These are phyloP conservation scores for Handroanthus guayacan DNA, from an alignment of 257 asterid genomes.

Conservation along the genomic window DNA sequence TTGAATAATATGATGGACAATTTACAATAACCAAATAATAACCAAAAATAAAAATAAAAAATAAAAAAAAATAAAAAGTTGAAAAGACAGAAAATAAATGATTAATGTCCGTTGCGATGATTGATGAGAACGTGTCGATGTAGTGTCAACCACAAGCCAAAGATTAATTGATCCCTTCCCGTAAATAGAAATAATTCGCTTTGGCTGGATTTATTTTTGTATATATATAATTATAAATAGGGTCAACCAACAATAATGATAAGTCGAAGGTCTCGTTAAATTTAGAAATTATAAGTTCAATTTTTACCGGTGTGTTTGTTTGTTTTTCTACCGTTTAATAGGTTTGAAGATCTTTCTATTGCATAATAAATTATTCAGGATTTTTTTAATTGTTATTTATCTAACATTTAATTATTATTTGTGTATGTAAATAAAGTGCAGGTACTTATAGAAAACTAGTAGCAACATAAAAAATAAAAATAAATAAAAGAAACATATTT, in stretches of 20 bases:
- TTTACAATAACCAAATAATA: neutral
- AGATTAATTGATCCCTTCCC: neutral
- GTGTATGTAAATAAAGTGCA: too few species aligned
- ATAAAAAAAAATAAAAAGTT: neutral
- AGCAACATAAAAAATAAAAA: conserved; percentile 4
- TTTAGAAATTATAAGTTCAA: too few species aligned
- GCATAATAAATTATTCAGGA: too few species aligned
- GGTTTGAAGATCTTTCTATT: too few species aligned
- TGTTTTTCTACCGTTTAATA: neutral
- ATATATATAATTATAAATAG: neutral
- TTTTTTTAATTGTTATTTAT: too few species aligned
- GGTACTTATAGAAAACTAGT: neutral
- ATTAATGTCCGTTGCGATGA: neutral
- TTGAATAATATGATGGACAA: too few species aligned
- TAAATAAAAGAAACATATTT: neutral
- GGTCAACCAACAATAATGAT: conserved; percentile 8
- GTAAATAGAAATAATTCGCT: neutral
- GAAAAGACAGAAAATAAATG: neutral
- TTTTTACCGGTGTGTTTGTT: too few species aligned
- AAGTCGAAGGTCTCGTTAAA: too few species aligned
- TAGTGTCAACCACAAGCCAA: neutral
- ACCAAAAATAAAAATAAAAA: neutral
- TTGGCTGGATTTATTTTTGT: neutral
- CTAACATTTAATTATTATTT: too few species aligned
- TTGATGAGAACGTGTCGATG: conserved; percentile 4